Conservation (phyloP, 2,329 filamentous ascomycete genomes). For the Colletotrichum tropicicola region DNA sequence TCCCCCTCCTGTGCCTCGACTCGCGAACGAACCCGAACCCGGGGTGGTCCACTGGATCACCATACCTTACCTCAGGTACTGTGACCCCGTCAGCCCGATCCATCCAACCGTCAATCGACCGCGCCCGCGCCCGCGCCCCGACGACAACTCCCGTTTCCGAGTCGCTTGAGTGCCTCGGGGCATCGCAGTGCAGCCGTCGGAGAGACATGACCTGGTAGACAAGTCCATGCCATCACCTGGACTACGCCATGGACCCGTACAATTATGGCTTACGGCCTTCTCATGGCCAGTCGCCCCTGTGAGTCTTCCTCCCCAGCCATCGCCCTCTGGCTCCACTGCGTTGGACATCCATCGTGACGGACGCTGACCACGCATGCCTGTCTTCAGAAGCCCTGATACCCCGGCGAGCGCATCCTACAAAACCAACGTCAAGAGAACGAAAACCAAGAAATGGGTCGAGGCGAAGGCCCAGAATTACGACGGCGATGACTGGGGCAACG, state of each 20-base stretch:
- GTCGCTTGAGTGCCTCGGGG: background rate
- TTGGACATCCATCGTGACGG: background rate
- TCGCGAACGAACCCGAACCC: too few relatives aligned
- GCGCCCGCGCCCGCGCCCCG: slow-evolving; percentile 1
- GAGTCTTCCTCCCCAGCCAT: slow-evolving; percentile 3
- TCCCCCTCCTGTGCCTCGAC: background rate
- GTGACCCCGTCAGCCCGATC: too few relatives aligned
- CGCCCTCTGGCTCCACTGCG: too few relatives aligned
- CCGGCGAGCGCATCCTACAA: slow-evolving; percentile 64
- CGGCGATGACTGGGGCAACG: slow-evolving; percentile 91
- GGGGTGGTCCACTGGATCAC: too few relatives aligned
- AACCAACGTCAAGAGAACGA: slow-evolving; percentile 86
- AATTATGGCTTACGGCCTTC: slow-evolving; percentile 26
- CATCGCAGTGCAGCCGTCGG: background rate
- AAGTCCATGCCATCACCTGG: background rate
- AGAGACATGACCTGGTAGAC: slow-evolving; percentile 21
- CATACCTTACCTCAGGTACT: too few relatives aligned
- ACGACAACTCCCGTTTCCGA: slow-evolving; percentile 1
- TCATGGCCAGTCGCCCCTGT: slow-evolving; percentile 25
- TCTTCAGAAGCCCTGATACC: slow-evolving; percentile 28
- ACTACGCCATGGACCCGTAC: slow-evolving; percentile 26
- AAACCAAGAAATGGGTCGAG: slow-evolving; percentile 95
- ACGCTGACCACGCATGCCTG: background rate
- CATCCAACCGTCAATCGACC: background rate
- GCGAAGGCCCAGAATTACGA: slow-evolving; percentile 89